phyloP scores from a whole-genome alignment of 768 basidiomycete genomes.

The Grammothele lineata region DNA sequence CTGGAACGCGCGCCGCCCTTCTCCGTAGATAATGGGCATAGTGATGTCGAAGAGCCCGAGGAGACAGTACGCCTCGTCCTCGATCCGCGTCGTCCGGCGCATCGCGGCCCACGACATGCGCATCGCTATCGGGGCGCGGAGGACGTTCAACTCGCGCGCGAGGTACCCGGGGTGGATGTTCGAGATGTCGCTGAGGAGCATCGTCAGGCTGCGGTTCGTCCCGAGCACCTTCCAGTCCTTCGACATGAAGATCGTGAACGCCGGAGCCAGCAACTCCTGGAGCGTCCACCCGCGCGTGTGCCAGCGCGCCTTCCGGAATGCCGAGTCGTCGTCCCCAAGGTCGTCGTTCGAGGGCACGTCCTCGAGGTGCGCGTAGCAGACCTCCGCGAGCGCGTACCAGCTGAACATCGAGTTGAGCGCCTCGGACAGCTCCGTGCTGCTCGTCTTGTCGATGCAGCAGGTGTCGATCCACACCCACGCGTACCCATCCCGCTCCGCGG shows the following conservation, averaged over 20 bases:
- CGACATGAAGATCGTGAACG: conserved; percentile 8
- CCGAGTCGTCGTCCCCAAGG: background rate
- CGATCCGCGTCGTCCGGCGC: background rate
- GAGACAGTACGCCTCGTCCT: conserved; percentile 4
- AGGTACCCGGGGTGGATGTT: conserved; percentile 6
- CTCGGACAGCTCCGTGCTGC: conserved; percentile 13
- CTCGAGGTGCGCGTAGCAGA: conserved; percentile 11
- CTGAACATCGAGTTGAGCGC: conserved; percentile 12
- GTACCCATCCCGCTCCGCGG: conserved; percentile 4
- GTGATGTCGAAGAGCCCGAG: conserved; percentile 2
- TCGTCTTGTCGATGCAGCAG: conserved; percentile 10
- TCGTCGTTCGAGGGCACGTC: conserved; percentile 8
- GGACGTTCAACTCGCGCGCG: conserved; percentile 3
- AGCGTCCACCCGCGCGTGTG: conserved; percentile 10
- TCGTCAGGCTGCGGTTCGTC: conserved; percentile 3
- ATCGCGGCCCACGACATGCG: background rate
- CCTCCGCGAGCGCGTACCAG: conserved; percentile 1
- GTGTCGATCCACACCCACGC: conserved; percentile 10
- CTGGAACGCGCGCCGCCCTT: background rate
- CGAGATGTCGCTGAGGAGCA: conserved; percentile 6
- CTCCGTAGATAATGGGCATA: background rate
- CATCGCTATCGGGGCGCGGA: conserved; percentile 1
- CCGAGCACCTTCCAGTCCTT: conserved; percentile 5
- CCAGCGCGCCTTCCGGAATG: conserved; percentile 7
- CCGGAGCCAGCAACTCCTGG: conserved; percentile 11